Percentiles rank a stretch among this genome's conserved stretches.
These are phyloP conservation scores for Mycena metata DNA, from an alignment of 768 basidiomycete genomes.

Conservation along the genomic window DNA sequence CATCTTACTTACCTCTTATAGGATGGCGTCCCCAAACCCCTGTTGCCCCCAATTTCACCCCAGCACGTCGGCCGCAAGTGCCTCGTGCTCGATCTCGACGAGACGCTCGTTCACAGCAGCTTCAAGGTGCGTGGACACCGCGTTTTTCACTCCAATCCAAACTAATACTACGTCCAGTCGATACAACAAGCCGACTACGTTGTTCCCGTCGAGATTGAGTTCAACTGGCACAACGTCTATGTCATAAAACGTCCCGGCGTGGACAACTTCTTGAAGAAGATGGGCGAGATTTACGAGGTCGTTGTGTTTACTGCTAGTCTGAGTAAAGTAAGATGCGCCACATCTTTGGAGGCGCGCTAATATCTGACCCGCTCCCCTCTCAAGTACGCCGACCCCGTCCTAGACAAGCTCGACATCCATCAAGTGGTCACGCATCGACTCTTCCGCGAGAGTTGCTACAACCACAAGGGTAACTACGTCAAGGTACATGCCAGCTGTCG, in stretches of 20 bases:
- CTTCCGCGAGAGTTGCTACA: slow-evolving; percentile 90
- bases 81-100: slow-evolving; percentile 87
- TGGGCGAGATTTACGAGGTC: slow-evolving; percentile 99
- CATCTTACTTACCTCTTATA: slow-evolving; percentile 43
- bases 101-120: slow-evolving; percentile 89
- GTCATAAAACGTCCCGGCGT: slow-evolving; percentile 99
- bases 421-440: slow-evolving; percentile 82
- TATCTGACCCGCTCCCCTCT: slow-evolving; percentile 1
- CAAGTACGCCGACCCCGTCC: slow-evolving; percentile 87
- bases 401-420: slow-evolving; percentile 85
- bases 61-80: slow-evolving; percentile 84
- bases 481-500: slow-evolving; percentile 61
- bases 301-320: slow-evolving; percentile 98
- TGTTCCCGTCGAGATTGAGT: slow-evolving; percentile 99
- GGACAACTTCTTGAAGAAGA: slow-evolving; percentile 97
- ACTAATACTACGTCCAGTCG: slow-evolving; percentile 16
- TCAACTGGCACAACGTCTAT: slow-evolving; percentile 98
- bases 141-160: neutral
- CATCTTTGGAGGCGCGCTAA: neutral
- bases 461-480: slow-evolving; percentile 90
- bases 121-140: slow-evolving; percentile 73
- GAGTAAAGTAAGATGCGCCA: slow-evolving; percentile 79
- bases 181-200: slow-evolving; percentile 93
- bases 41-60: slow-evolving; percentile 75
- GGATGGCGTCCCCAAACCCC: slow-evolving; percentile 82